phyloP scores from a whole-genome alignment of 257 asterid genomes.

The Plantago ovata region DNA sequence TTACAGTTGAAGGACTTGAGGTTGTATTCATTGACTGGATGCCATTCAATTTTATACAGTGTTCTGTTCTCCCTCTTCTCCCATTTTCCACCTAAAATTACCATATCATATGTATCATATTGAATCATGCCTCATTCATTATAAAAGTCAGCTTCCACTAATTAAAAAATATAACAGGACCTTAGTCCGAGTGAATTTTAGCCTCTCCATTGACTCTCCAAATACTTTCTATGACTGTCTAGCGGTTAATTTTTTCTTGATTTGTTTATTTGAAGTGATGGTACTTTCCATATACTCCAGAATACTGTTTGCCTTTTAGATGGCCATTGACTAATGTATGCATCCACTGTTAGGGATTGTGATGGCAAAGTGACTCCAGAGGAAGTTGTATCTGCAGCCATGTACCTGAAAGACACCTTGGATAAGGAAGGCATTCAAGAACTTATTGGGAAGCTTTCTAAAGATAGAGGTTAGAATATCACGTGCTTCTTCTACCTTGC shows the following conservation, averaged over 20 bases:
- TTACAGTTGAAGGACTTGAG: background rate
- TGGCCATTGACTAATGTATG: conserved; percentile 13
- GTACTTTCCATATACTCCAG: background rate
- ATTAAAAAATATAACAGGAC: background rate
- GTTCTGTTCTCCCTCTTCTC: too few species aligned
- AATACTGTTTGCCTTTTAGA: conserved; percentile 7
- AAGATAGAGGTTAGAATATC: conserved; percentile 71
- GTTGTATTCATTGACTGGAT: too few species aligned
- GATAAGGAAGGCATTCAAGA: conserved; percentile 91
- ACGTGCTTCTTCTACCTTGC: conserved; percentile 11
- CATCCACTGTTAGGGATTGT: conserved; percentile 54
- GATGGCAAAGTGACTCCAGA: conserved; percentile 98
- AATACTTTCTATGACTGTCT: conserved; percentile 2
- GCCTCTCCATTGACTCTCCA: background rate
- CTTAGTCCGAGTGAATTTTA: background rate
- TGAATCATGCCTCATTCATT: too few species aligned
- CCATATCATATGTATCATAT: too few species aligned
- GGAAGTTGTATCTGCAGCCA: conserved; percentile 96
- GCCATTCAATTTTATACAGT: too few species aligned
- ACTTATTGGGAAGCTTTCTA: conserved; percentile 75
- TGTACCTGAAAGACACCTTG: conserved; percentile 86
- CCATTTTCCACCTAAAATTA: too few species aligned
- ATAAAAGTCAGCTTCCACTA: background rate
- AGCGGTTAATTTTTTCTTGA: conserved; percentile 9
- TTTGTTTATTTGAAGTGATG: conserved; percentile 3